Evolutionary conservation across 75 land plant species (phyloP).

Genomic region (Selaginella tamariscina): DNA sequence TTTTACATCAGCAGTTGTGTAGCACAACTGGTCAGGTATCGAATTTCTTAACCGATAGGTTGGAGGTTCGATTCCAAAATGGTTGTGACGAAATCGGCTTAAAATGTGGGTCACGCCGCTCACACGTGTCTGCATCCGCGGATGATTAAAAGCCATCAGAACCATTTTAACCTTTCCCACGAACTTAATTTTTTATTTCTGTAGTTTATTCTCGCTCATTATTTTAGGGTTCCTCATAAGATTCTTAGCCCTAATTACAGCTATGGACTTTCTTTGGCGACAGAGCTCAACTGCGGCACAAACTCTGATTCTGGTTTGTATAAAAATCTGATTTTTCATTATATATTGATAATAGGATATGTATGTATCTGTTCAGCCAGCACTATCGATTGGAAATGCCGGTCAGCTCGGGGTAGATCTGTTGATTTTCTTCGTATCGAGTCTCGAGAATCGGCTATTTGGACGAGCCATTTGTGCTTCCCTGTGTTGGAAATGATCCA

Average conservation of each 20-base stretch:
- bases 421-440: slow-evolving; percentile 33
- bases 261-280: background rate
- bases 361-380: slow-evolving; percentile 41
- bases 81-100: too few species aligned
- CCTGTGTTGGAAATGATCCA: slow-evolving; percentile 97
- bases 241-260: too few species aligned
- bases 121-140: too few species aligned
- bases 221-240: background rate
- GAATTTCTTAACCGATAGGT: too few species aligned
- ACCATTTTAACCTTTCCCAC: too few species aligned
- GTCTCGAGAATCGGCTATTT: slow-evolving; percentile 53
- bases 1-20: too few species aligned
- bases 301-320: background rate
- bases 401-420: slow-evolving; percentile 89
- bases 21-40: too few species aligned
- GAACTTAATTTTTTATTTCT: too few species aligned
- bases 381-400: slow-evolving; percentile 89
- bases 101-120: too few species aligned
- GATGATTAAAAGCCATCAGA: too few species aligned
- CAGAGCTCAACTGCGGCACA: background rate
- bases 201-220: too few species aligned
- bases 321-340: background rate
- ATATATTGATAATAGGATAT: background rate
- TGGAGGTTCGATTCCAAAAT: too few species aligned
- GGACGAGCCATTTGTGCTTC: slow-evolving; percentile 73